Conservation (phyloP, 2,329 filamentous ascomycete genomes). For the Davidsoniella virescens region DNA sequence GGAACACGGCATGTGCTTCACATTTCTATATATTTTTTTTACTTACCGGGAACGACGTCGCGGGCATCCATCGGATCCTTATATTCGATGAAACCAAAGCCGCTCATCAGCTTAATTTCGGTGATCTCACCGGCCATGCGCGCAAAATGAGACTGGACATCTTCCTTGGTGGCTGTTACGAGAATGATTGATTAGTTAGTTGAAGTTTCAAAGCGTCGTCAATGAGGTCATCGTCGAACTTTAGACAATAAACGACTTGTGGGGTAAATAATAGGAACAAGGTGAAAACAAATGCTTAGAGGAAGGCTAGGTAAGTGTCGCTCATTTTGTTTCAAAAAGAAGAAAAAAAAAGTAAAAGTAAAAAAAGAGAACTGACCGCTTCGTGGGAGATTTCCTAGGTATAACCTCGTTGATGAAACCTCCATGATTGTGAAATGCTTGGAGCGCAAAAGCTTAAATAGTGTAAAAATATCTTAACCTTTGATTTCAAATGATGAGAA, state of each 20-base stretch:
- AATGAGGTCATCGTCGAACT: conserved; percentile 8
- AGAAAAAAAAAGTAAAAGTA: conserved; percentile 12
- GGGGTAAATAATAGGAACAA: conserved; percentile 1
- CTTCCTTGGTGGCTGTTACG: conserved; percentile 74
- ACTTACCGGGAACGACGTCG: conserved; percentile 91
- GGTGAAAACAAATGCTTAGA: no score
- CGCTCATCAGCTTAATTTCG: conserved; percentile 99
- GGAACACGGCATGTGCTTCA: background rate
- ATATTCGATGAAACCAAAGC: conserved; percentile 99
- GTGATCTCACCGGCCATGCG: conserved; percentile 96
- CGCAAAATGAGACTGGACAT: conserved; percentile 90
- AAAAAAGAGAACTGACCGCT: conserved; percentile 49
- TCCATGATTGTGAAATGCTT: conserved; percentile 49
- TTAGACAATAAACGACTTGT: background rate
- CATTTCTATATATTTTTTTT: background rate
- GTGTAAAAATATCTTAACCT: conserved; percentile 9
- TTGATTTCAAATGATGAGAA: conserved; percentile 12
- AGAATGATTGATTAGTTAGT: conserved; percentile 1
- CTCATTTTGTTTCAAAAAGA: background rate
- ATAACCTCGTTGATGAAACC: conserved; percentile 88
- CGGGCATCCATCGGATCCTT: conserved; percentile 96
- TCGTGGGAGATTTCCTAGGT: conserved; percentile 93
- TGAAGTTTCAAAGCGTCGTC: background rate
- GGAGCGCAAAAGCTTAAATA: conserved; percentile 11
- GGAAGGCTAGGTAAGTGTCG: background rate